Percentiles rank a stretch among this genome's conserved stretches.
These are phyloP conservation scores for Colletotrichum karsti DNA, from an alignment of 2,329 filamentous ascomycete genomes.

Conservation along the genomic window DNA sequence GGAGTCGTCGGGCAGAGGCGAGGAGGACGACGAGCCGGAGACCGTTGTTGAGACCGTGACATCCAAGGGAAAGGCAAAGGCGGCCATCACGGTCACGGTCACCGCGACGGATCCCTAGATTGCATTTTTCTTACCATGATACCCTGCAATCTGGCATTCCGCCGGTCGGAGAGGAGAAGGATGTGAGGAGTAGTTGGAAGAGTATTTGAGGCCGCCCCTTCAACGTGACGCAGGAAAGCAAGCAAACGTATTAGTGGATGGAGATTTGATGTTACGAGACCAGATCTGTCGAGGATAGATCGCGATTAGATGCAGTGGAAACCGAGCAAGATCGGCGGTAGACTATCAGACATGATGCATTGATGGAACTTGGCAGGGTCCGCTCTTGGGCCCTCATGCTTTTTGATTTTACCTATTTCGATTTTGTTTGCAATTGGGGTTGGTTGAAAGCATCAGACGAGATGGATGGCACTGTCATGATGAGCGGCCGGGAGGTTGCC, in stretches of 20 bases:
- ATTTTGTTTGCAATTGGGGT: not conserved
- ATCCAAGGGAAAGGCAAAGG: slow-evolving; percentile 4
- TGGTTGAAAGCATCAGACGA: not conserved
- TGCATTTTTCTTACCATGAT: slow-evolving; percentile 27
- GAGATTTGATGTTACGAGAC: not conserved
- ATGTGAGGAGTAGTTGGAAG: not conserved
- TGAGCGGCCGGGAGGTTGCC: slow-evolving; percentile 15
- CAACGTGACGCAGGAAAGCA: slow-evolving; percentile 26
- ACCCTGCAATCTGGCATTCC: slow-evolving; percentile 19
- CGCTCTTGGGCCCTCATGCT: not conserved
- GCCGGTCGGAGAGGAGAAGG: not conserved
- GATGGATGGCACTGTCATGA: not conserved
- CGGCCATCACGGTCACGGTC: slow-evolving; percentile 25
- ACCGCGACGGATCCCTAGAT: slow-evolving; percentile 16
- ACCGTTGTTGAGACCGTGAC: not conserved
- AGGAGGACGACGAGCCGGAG: not conserved
- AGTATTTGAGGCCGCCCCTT: slow-evolving; percentile 25
- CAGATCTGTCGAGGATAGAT: not conserved
- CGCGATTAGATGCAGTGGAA: slow-evolving; percentile 8
- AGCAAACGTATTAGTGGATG: not conserved
- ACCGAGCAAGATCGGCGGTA: not conserved
- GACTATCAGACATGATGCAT: not conserved
- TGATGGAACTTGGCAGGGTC: not conserved
- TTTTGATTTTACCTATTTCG: slow-evolving; percentile 3
- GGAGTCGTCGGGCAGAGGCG: slow-evolving; percentile 1